phyloP scores from a whole-genome alignment of 1,284 basidiomycete species.

The Pterula multifida region DNA sequence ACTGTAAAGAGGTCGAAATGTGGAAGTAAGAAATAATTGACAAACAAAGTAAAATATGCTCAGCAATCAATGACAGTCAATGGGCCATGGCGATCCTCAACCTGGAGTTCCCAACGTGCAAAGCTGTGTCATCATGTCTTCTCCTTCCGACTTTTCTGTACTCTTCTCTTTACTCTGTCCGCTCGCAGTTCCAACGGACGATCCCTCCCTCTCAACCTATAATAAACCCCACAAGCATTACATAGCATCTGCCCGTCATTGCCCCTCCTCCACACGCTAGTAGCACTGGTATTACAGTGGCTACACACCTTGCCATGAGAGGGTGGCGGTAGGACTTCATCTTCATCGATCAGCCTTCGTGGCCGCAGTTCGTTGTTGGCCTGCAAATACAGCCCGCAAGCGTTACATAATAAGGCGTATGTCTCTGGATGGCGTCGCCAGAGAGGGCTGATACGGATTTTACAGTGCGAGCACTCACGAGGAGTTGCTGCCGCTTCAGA shows the following conservation, averaged over 20 bases:
- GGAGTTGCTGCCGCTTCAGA: neutral
- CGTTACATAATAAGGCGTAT: conserved; percentile 69
- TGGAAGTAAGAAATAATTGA: too few species aligned
- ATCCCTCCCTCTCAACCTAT: neutral
- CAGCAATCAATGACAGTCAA: too few species aligned
- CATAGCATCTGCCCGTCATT: neutral
- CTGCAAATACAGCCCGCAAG: conserved; percentile 41
- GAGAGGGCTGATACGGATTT: conserved; percentile 46
- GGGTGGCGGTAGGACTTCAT: neutral
- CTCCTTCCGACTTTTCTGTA: conserved; percentile 1
- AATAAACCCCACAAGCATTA: neutral
- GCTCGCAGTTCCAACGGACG: neutral
- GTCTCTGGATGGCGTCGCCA: conserved; percentile 76
- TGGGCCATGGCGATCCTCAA: too few species aligned
- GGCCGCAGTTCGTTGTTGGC: neutral
- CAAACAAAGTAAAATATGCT: too few species aligned
- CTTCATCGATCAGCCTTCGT: neutral
- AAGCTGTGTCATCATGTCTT: neutral
- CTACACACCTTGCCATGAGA: neutral
- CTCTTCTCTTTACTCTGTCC: neutral
- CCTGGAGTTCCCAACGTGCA: too few species aligned
- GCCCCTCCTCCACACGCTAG: neutral
- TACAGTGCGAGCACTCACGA: conserved; percentile 1
- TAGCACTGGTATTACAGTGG: neutral
- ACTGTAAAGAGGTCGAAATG: too few species aligned